Conservation (phyloP, 2,329 filamentous ascomycete species). For the Leptographium wingfieldii region DNA sequence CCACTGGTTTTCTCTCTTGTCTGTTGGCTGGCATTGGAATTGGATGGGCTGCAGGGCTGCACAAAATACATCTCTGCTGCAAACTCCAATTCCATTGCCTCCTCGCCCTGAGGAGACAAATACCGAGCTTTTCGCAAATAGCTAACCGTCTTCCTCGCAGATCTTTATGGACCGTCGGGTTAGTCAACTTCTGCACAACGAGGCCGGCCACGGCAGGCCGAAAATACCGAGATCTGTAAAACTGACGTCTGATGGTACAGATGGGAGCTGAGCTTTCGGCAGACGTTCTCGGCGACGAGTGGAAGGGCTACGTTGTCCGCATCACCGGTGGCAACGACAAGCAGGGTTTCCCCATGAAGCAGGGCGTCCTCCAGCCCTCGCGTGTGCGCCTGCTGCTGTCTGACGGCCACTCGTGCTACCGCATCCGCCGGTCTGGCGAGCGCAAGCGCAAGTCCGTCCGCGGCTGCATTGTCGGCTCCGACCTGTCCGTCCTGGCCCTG, state of each 20-base stretch:
- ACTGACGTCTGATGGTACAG: constrained; percentile 22
- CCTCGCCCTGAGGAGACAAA: background rate
- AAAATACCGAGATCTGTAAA: background rate
- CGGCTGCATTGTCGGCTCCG: constrained; percentile 95
- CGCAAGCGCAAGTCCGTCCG: constrained; percentile 99
- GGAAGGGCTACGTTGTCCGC: constrained; percentile 99
- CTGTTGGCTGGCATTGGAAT: background rate
- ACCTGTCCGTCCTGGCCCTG: constrained; percentile 89
- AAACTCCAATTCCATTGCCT: background rate
- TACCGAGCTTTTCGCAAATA: background rate
- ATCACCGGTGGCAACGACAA: constrained; percentile 99
- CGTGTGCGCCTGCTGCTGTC: constrained; percentile 95
- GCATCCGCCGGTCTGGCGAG: constrained; percentile 92
- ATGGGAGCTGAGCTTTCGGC: constrained; percentile 88
- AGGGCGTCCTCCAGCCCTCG: constrained; percentile 97
- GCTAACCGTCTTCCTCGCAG: constrained; percentile 10
- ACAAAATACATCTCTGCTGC: background rate
- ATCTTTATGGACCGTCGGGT: constrained; percentile 17
- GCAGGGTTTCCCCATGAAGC: constrained; percentile 99
- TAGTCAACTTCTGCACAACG: constrained; percentile 1
- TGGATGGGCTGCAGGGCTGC: background rate
- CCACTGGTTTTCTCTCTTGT: background rate
- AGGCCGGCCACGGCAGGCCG: background rate
- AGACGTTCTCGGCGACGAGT: constrained; percentile 95
- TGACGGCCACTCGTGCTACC: constrained; percentile 99